phyloP scores from a whole-genome alignment of 2,329 filamentous ascomycete genomes.

The Ascocoryne sarcoides region DNA sequence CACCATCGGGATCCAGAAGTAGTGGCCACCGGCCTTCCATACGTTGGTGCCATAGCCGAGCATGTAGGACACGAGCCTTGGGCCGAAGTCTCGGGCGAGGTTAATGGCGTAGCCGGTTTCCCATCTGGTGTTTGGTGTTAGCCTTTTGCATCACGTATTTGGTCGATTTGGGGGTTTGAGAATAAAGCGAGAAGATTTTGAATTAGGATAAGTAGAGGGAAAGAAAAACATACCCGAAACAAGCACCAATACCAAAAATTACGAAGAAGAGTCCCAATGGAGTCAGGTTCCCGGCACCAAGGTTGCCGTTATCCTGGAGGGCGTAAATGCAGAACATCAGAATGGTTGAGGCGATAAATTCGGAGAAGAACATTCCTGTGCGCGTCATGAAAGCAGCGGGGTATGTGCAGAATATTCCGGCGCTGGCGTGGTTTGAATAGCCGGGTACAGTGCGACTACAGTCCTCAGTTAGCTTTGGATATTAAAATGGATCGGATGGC shows the following conservation, averaged over 20 bases:
- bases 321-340: slow-evolving; percentile 68
- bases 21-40: slow-evolving; percentile 59
- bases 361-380: slow-evolving; percentile 62
- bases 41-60: slow-evolving; percentile 61
- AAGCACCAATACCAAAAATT: slow-evolving; percentile 65
- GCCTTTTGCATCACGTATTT: no score
- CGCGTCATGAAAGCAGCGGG: slow-evolving; percentile 54
- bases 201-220: no score
- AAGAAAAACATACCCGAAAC: no score
- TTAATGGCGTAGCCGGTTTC: slow-evolving; percentile 73
- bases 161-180: no score
- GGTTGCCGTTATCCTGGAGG: slow-evolving; percentile 50
- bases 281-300: slow-evolving; percentile 41
- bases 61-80: slow-evolving; percentile 56
- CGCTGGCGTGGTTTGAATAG: slow-evolving; percentile 36
- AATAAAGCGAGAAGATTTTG: no score
- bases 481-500: no score
- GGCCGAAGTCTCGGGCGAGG: slow-evolving; percentile 60
- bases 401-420: slow-evolving; percentile 68
- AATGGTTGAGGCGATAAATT: slow-evolving; percentile 59
- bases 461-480: no score
- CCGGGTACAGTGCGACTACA: slow-evolving; percentile 54
- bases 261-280: slow-evolving; percentile 62
- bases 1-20: slow-evolving; percentile 70
- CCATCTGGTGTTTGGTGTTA: no score